Evolutionary conservation across 108 stramenopile genomes (phyloP).

Genomic region (Discostella stelligeroides): DNA sequence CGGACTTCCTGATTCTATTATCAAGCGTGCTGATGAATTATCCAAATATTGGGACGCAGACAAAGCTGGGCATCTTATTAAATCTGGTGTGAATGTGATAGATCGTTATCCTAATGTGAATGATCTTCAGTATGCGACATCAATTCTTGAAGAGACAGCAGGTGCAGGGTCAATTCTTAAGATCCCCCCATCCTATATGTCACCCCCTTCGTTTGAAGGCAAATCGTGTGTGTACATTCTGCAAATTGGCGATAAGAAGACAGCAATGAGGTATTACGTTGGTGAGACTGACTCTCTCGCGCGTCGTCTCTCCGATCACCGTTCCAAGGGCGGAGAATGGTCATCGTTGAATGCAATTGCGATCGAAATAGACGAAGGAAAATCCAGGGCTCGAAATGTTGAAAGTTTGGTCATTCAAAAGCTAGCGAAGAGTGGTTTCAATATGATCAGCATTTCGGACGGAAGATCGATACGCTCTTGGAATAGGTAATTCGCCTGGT

Average conservation of each 20-base stretch:
- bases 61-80: neutral
- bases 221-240: constrained; percentile 84
- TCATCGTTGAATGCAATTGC: constrained; percentile 42
- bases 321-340: constrained; percentile 64
- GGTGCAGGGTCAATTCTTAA: constrained; percentile 6
- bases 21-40: constrained; percentile 75
- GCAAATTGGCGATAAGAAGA: constrained; percentile 36
- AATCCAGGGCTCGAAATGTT: constrained; percentile 62
- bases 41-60: constrained; percentile 35
- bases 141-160: constrained; percentile 38
- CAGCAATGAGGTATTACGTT: constrained; percentile 68
- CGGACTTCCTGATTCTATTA: constrained; percentile 70
- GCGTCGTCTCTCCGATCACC: constrained; percentile 68
- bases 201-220: constrained; percentile 78
- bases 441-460: constrained; percentile 64
- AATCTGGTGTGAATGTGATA: neutral
- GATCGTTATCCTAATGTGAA: neutral
- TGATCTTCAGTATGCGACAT: constrained; percentile 13
- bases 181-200: constrained; percentile 60
- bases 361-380: constrained; percentile 61
- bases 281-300: constrained; percentile 84
- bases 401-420: constrained; percentile 77
- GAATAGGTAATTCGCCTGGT: too few relatives aligned
- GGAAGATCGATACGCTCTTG: constrained; percentile 48
- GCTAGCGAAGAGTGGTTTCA: constrained; percentile 62